Evolutionary conservation across 1,284 basidiomycete genomes (phyloP).

Genomic region (Austroboletus niveus): DNA sequence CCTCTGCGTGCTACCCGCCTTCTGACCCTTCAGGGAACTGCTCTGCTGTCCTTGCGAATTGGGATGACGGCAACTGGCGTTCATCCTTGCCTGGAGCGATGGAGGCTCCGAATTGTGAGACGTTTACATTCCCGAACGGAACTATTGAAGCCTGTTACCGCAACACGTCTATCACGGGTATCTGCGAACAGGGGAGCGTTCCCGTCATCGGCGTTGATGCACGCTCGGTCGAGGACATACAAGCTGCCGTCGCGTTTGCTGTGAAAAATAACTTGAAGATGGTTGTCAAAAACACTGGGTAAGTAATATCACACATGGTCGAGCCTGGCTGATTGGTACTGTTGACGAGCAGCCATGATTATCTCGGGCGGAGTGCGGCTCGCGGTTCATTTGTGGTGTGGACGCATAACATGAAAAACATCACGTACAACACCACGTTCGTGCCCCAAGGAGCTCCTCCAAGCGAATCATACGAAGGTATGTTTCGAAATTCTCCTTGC

Average conservation of each 20-base stretch:
- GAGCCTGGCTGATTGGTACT: not conserved
- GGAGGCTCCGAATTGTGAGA: not conserved
- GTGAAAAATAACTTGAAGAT: constrained; percentile 40
- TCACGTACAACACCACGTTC: constrained; percentile 32
- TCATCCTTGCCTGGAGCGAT: not conserved
- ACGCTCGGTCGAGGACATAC: constrained; percentile 36
- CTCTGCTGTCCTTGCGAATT: constrained; percentile 11
- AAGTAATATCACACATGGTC: constrained; percentile 2
- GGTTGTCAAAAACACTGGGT: constrained; percentile 52
- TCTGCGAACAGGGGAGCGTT: constrained; percentile 18
- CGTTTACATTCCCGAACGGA: not conserved
- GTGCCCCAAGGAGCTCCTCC: constrained; percentile 29
- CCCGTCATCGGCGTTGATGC: constrained; percentile 26
- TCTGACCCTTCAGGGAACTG: constrained; percentile 21
- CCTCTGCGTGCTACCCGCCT: constrained; percentile 27
- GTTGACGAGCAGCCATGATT: constrained; percentile 31
- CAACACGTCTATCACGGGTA: not conserved
- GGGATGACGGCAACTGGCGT: not conserved
- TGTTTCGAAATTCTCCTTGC: not conserved
- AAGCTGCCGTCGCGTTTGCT: constrained; percentile 33
- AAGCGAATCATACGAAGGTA: constrained; percentile 16
- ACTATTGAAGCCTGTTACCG: not conserved
- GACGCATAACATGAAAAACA: constrained; percentile 40
- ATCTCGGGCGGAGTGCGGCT: constrained; percentile 39
- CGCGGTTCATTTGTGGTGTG: constrained; percentile 39